These are phyloP conservation scores for Agrocybe pediades DNA, from an alignment of 768 basidiomycete genomes.

Conservation along the genomic window DNA sequence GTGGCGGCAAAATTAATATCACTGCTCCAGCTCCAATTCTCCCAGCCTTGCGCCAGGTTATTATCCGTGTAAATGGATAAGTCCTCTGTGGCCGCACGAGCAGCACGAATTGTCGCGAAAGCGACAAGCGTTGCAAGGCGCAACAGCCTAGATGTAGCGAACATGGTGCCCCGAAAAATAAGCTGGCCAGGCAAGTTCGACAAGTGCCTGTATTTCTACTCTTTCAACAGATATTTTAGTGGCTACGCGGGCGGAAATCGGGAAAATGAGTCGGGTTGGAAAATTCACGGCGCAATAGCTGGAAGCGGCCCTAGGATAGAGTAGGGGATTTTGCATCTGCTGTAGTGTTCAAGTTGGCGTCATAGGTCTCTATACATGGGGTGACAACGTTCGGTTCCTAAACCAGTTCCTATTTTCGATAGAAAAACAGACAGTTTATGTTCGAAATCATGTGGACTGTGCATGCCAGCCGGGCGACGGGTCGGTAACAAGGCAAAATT, in stretches of 20 bases:
- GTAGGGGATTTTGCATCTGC: not conserved
- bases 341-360: too few species aligned
- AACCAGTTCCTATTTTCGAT: too few species aligned
- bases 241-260: slow-evolving; percentile 25
- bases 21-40: slow-evolving; percentile 55
- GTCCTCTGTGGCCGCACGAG: slow-evolving; percentile 31
- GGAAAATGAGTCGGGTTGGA: slow-evolving; percentile 20
- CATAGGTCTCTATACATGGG: too few species aligned
- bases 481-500: too few species aligned
- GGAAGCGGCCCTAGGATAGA: not conserved
- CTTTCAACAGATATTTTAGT: not conserved
- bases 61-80: slow-evolving; percentile 42
- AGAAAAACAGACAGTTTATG: too few species aligned
- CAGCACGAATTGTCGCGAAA: slow-evolving; percentile 20
- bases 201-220: slow-evolving; percentile 2
- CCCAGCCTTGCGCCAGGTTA: slow-evolving; percentile 44
- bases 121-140: slow-evolving; percentile 21
- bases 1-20: slow-evolving; percentile 45
- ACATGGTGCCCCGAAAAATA: slow-evolving; percentile 14
- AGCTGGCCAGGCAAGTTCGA: not conserved
- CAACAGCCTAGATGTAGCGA: slow-evolving; percentile 16
- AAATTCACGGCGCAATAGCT: slow-evolving; percentile 20
- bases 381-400: not conserved
- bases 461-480: not conserved
- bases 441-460: not conserved